A percentile compares a stretch with the other conserved stretches of the same genome.
phyloP scores from a whole-genome alignment of 306 rosid species.

The Abrus precatorius region DNA sequence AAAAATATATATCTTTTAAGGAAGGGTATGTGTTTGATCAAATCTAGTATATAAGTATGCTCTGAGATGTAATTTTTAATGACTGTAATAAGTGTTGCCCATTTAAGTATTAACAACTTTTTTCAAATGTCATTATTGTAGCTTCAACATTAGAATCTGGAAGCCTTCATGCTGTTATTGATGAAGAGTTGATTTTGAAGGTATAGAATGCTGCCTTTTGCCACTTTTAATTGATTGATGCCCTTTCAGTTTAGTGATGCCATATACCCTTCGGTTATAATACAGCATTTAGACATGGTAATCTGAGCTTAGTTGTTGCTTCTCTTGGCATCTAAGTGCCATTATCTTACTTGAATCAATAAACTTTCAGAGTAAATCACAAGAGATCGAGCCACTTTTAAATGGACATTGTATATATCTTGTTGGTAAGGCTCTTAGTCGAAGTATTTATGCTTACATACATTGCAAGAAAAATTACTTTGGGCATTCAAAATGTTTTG shows the following conservation, averaged over 20 bases:
- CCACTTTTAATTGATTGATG: slow-evolving; percentile 7
- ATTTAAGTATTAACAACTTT: slow-evolving; percentile 24
- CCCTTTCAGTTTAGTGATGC: slow-evolving; percentile 3
- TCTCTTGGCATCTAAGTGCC: slow-evolving; percentile 22
- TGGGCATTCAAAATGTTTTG: slow-evolving; percentile 39
- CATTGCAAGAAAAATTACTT: slow-evolving; percentile 12
- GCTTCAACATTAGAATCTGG: slow-evolving; percentile 44
- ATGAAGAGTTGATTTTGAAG: slow-evolving; percentile 50
- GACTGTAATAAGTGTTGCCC: neutral
- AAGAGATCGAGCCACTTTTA: slow-evolving; percentile 69
- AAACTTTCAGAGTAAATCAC: slow-evolving; percentile 73
- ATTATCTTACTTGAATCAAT: slow-evolving; percentile 60
- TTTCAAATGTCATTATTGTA: slow-evolving; percentile 49
- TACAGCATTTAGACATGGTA: neutral
- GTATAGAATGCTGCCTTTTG: slow-evolving; percentile 26
- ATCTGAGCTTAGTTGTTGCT: slow-evolving; percentile 40
- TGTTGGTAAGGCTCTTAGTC: slow-evolving; percentile 73
- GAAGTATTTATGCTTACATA: slow-evolving; percentile 44
- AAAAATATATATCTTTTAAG: neutral
- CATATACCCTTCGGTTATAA: neutral
- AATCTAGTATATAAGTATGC: neutral
- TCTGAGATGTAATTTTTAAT: neutral
- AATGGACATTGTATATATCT: slow-evolving; percentile 87
- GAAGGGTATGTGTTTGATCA: neutral
- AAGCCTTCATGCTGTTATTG: slow-evolving; percentile 34